These are phyloP conservation scores for Hypoxylon subgilvum DNA, from an alignment of 495 filamentous ascomycete species.

Conservation along the genomic window DNA sequence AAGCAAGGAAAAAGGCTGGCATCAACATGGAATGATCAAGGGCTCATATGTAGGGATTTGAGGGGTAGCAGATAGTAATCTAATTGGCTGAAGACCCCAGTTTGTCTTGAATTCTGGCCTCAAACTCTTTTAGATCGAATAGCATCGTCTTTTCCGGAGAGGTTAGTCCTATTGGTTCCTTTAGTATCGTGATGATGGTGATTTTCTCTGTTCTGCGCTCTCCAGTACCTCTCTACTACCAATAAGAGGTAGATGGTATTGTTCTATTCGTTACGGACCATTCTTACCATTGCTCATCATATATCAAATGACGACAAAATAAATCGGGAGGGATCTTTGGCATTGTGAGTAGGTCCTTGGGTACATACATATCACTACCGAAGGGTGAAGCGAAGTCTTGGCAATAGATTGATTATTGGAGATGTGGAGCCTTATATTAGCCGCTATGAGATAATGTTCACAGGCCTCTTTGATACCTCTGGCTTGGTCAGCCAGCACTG, in stretches of 20 bases:
- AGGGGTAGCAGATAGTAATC: slow-evolving; percentile 13
- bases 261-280: no score
- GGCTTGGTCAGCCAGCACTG: slow-evolving; percentile 28
- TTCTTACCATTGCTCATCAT: no score
- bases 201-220: no score
- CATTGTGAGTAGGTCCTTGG: not conserved
- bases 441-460: slow-evolving; percentile 10
- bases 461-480: slow-evolving; percentile 16
- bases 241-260: no score
- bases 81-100: not conserved
- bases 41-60: not conserved
- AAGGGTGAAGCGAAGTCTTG: slow-evolving; percentile 3
- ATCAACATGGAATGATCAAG: no score
- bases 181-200: not conserved
- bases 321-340: not conserved
- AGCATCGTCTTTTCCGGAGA: slow-evolving; percentile 3
- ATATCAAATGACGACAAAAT: no score
- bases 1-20: no score
- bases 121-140: not conserved
- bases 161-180: slow-evolving; percentile 2
- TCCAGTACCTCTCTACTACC: no score
- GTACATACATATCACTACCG: slow-evolving; percentile 1
- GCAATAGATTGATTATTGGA: slow-evolving; percentile 4
- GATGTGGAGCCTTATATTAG: slow-evolving; percentile 16
- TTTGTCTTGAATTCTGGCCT: not conserved